Base-by-base conservation (phyloP, 345 rosid species). In the Cardiospermum halicacabum region DNA sequence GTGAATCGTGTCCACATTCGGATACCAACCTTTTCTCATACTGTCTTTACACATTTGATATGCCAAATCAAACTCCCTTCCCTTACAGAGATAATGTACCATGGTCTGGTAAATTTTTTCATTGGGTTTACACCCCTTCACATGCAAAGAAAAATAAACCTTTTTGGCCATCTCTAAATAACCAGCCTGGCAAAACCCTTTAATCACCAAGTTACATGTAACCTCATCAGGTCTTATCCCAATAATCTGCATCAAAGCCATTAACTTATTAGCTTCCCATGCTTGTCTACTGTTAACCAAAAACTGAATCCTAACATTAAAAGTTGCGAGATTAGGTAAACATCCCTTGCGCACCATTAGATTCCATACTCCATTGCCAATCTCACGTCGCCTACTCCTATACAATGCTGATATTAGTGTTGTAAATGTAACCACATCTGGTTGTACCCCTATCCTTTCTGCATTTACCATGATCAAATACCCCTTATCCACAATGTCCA, bases 361-460 rank as follows among this genome's bases (percentile, higher is more conserved):
- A 68, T 87, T 90, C 97, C 97, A 90, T 68, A 87, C 56, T 15
- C 97, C 95, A 49, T 87, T 85, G 48, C 89, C 87, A 69, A 87
- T 69, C 75, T 81, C 76, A 26, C 66, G 69, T 31, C 73, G 68
- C n/a, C 82, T 75, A 1, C 64, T 70, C 77, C 77, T 81, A 80
- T 87, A 90, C 58, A 72, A 84, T 25, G 95, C 85, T 0, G 92
- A 81, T 51, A 85, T 68, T 70, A 90, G 92, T 5, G 92, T 90
- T 11, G 92, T 87, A 57, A 76, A 90, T 1, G 92, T 87, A 62
- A 87, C 37, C n/a, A 84, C 89, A 74, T 90, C 95, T 43, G 94
- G 88, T 55, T 40, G 75, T 64, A 85, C 65, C 13, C 91, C 82
- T n/a, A 65, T 56, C 71, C 57, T 82, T 70, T 87, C 92, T 83